phyloP scores from a whole-genome alignment of 495 filamentous ascomycete genomes.

The Tirmania nivea region DNA sequence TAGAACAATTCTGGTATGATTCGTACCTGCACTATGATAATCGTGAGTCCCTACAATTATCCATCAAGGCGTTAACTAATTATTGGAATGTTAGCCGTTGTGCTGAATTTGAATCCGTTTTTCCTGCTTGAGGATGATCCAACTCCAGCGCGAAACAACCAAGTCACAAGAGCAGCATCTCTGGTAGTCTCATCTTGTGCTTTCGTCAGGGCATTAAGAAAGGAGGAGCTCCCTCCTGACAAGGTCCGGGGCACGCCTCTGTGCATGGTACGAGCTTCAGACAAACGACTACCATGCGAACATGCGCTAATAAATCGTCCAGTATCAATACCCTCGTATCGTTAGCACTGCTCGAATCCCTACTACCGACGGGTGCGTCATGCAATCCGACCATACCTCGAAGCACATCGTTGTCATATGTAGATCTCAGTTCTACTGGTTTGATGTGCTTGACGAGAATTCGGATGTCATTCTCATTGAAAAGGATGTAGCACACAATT shows the following conservation, averaged over 20 bases:
- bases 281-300: not conserved
- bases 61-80: conserved; percentile 1
- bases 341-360: conserved; percentile 92
- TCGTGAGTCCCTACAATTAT: conserved; percentile 25
- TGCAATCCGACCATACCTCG: conserved; percentile 71
- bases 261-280: conserved; percentile 38
- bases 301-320: conserved; percentile 3
- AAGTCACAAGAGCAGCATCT: conserved; percentile 85
- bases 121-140: conserved; percentile 96
- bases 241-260: conserved; percentile 60
- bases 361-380: conserved; percentile 86
- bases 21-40: conserved; percentile 97
- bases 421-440: conserved; percentile 97
- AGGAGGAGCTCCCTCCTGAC: conserved; percentile 83
- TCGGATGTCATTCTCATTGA: conserved; percentile 93
- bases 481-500: conserved; percentile 76
- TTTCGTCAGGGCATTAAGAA: conserved; percentile 82
- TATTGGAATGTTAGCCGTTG: conserved; percentile 38
- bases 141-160: conserved; percentile 84
- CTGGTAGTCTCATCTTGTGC: conserved; percentile 72
- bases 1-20: conserved; percentile 99
- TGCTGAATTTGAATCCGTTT: conserved; percentile 93
- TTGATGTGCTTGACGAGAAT: conserved; percentile 87
- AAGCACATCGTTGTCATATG: conserved; percentile 90
- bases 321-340: conserved; percentile 81